phyloP scores from a whole-genome alignment of 441 rosid species.

The Eutrema salsugineum region DNA sequence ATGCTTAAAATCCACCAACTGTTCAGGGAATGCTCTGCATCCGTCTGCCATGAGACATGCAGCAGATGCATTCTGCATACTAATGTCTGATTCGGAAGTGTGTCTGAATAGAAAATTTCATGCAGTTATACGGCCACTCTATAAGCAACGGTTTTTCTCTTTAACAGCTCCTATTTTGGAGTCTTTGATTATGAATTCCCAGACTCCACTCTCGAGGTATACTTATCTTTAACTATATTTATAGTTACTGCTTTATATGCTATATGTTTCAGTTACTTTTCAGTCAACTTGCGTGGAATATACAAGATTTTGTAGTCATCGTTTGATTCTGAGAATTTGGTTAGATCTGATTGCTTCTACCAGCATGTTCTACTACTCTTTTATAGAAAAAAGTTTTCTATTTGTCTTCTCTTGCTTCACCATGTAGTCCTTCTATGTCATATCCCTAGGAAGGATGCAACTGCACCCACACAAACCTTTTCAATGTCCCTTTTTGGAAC shows the following conservation, averaged over 20 bases:
- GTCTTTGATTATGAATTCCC: conserved; percentile 53
- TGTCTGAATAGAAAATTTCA: conserved; percentile 70
- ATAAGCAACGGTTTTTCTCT: conserved; percentile 84
- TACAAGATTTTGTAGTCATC: neutral
- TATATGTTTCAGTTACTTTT: neutral
- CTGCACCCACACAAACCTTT: neutral
- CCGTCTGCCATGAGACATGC: conserved; percentile 53
- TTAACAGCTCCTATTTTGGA: conserved; percentile 65
- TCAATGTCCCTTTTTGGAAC: neutral
- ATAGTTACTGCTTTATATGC: neutral
- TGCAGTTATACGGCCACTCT: conserved; percentile 80
- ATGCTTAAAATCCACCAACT: conserved; percentile 49
- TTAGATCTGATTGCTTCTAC: neutral
- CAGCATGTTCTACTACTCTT: neutral
- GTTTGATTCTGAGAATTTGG: neutral
- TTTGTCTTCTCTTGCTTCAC: neutral
- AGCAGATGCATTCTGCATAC: conserved; percentile 81
- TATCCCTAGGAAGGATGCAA: neutral
- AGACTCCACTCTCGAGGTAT: conserved; percentile 49
- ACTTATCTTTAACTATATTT: neutral
- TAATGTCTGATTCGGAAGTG: conserved; percentile 72
- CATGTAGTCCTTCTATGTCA: neutral
- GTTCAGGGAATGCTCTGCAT: conserved; percentile 26
- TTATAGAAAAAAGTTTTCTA: neutral
- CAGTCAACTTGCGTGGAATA: neutral